phyloP scores from a whole-genome alignment of 768 basidiomycete species.

The Nidularia sp. region DNA sequence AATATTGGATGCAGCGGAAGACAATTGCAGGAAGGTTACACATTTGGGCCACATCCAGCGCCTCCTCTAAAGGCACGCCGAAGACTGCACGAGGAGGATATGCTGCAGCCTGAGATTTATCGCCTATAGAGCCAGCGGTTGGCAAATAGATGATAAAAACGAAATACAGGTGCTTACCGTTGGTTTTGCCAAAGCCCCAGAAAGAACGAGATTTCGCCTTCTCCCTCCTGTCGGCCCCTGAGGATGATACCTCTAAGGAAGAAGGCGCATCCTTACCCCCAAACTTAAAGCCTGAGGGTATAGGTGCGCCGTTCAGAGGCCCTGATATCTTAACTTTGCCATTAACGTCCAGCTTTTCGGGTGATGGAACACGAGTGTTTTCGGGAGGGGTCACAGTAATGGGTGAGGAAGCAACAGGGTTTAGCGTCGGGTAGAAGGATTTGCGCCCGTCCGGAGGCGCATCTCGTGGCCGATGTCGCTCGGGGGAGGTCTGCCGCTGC shows the following conservation, averaged over 20 bases:
- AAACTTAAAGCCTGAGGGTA: constrained; percentile 89
- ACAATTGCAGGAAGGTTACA: constrained; percentile 91
- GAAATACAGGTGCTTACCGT: constrained; percentile 28
- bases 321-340: constrained; percentile 85
- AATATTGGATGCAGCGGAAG: constrained; percentile 92
- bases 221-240: constrained; percentile 66
- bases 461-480: constrained; percentile 48
- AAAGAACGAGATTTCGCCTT: constrained; percentile 92
- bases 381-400: constrained; percentile 32
- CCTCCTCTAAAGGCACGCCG: constrained; percentile 82
- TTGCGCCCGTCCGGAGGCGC: constrained; percentile 40
- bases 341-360: constrained; percentile 49
- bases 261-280: constrained; percentile 64
- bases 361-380: constrained; percentile 48
- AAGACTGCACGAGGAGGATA: constrained; percentile 74
- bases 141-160: constrained; percentile 1
- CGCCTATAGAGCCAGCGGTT: constrained; percentile 18
- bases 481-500: constrained; percentile 46
- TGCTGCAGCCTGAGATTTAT: constrained; percentile 29
- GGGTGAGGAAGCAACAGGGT: constrained; percentile 45
- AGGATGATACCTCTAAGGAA: constrained; percentile 17
- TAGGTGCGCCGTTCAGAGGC: constrained; percentile 79
- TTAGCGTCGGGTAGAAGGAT: constrained; percentile 60
- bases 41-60: constrained; percentile 84
- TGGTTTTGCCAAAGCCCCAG: constrained; percentile 83